phyloP scores from a whole-genome alignment of 495 filamentous ascomycete genomes.

The Trichoderma reesei region DNA sequence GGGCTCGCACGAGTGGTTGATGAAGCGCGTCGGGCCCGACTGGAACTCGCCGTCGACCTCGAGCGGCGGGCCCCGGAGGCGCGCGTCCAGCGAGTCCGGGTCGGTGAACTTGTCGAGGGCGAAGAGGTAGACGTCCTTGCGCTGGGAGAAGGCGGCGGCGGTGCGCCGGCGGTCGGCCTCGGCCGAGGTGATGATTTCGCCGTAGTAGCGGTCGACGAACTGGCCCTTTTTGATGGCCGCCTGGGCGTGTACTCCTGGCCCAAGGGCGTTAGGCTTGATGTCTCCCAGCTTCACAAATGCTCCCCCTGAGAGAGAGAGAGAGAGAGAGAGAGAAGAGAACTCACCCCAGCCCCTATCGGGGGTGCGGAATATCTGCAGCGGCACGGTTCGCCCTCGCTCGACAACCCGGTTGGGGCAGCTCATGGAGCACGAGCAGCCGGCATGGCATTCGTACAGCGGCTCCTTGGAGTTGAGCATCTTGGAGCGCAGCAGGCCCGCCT shows the following conservation, averaged over 20 bases:
- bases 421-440: slow-evolving; percentile 53
- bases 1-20: slow-evolving; percentile 64
- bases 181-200: slow-evolving; percentile 40
- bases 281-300: no score
- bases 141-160: slow-evolving; percentile 30
- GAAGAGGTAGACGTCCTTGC: slow-evolving; percentile 69
- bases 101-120: slow-evolving; percentile 69
- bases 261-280: no score
- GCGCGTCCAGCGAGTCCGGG: slow-evolving; percentile 31
- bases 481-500: slow-evolving; percentile 32
- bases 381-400: slow-evolving; percentile 62
- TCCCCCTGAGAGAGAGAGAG: no score
- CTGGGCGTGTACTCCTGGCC: slow-evolving; percentile 2
- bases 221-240: slow-evolving; percentile 63
- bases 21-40: slow-evolving; percentile 54
- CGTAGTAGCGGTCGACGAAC: slow-evolving; percentile 54
- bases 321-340: slow-evolving; percentile 15
- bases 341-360: slow-evolving; percentile 69
- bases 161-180: slow-evolving; percentile 46
- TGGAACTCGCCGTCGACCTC: slow-evolving; percentile 48
- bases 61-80: slow-evolving; percentile 30
- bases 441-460: slow-evolving; percentile 81
- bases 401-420: slow-evolving; percentile 75
- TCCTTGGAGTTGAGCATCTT: slow-evolving; percentile 40
- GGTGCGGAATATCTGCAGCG: slow-evolving; percentile 77